phyloP scores from a whole-genome alignment of 768 basidiomycete species.

The Russula lepida region DNA sequence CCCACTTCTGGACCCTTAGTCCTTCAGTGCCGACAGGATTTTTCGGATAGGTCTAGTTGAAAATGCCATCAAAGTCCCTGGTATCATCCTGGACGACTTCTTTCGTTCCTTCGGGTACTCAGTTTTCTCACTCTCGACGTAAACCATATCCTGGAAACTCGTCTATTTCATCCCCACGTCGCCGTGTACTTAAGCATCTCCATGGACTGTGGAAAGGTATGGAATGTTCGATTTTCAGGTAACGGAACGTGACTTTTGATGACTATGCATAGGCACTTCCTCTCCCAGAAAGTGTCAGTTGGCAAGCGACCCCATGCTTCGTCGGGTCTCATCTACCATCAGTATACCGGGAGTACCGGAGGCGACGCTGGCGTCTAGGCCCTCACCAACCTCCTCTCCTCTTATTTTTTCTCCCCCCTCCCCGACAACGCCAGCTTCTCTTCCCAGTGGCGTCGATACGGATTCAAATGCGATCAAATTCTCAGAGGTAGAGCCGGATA shows the following conservation, averaged over 20 bases:
- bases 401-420: neutral
- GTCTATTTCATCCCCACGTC: neutral
- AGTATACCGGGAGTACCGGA: neutral
- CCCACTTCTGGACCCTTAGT: neutral
- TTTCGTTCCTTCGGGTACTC: neutral
- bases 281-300: neutral
- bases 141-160: neutral
- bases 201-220: conserved; percentile 10
- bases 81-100: neutral
- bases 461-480: neutral
- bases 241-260: neutral
- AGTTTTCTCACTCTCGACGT: neutral
- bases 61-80: conserved; percentile 9
- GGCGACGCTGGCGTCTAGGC: neutral
- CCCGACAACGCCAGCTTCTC: neutral
- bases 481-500: neutral
- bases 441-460: neutral
- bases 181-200: neutral
- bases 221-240: neutral
- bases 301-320: neutral
- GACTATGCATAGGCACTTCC: neutral
- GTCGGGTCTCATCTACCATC: conserved; percentile 3
- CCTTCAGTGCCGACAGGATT: neutral
- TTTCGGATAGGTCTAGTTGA: neutral
- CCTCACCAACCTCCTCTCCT: neutral